Evolutionary conservation across 805 yeast species (phyloP).

Genomic region (Candida saitoana): DNA sequence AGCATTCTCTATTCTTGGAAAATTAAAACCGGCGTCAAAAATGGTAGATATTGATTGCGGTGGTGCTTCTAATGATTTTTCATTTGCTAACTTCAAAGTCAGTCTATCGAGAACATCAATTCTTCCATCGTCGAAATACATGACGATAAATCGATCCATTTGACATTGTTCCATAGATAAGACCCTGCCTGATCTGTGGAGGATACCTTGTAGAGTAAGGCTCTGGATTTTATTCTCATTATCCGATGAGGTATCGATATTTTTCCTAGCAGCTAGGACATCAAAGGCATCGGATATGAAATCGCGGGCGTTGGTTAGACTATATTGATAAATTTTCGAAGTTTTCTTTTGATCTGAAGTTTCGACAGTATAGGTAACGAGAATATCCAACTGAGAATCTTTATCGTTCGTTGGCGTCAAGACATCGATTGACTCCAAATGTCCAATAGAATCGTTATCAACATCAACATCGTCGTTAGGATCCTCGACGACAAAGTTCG

Average conservation of each 20-base stretch:
- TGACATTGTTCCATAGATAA: slow-evolving; percentile 30
- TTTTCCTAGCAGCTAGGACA: slow-evolving; percentile 25
- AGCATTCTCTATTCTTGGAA: slow-evolving; percentile 26
- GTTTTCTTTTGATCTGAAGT: slow-evolving; percentile 12
- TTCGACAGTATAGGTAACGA: slow-evolving; percentile 35
- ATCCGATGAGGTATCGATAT: slow-evolving; percentile 4
- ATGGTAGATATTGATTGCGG: slow-evolving; percentile 38
- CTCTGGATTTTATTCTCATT: slow-evolving; percentile 3
- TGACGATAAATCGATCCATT: slow-evolving; percentile 37
- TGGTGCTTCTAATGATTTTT: slow-evolving; percentile 5
- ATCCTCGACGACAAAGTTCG: slow-evolving; percentile 14
- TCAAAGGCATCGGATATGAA: slow-evolving; percentile 27
- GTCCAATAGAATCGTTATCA: slow-evolving; percentile 11
- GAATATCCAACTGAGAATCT: slow-evolving; percentile 43
- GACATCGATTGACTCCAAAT: slow-evolving; percentile 33
- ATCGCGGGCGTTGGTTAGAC: slow-evolving; percentile 17
- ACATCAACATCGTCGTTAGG: slow-evolving; percentile 16
- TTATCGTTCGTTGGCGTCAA: slow-evolving; percentile 43
- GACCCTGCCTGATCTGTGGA: slow-evolving; percentile 21
- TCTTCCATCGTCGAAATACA: slow-evolving; percentile 41
- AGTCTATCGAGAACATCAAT: slow-evolving; percentile 44
- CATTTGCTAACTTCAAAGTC: slow-evolving; percentile 20
- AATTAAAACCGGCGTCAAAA: slow-evolving; percentile 52
- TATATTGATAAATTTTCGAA: slow-evolving; percentile 27
- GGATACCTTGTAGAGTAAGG: slow-evolving; percentile 25